These are phyloP conservation scores for Naganishia vaughanmartiniae DNA, from an alignment of 768 basidiomycete species.

Conservation along the genomic window DNA sequence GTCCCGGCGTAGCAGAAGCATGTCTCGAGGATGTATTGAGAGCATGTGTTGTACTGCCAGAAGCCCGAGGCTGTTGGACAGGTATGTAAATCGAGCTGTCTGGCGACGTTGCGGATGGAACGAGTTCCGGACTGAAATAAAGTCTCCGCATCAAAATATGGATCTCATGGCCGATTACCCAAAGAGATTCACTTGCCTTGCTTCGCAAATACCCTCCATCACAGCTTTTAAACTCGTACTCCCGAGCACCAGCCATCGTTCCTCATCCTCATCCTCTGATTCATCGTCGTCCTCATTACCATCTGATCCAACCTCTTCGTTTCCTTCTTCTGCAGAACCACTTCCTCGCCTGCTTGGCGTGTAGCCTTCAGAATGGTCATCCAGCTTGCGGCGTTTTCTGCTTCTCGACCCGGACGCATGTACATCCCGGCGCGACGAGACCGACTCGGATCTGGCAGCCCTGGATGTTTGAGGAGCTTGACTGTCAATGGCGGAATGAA, in stretches of 20 bases:
- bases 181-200: slow-evolving; percentile 14
- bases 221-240: slow-evolving; percentile 26
- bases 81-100: slow-evolving; percentile 22
- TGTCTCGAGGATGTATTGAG: background rate
- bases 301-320: slow-evolving; percentile 4
- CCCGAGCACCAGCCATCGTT: slow-evolving; percentile 33
- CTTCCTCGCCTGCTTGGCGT: slow-evolving; percentile 28
- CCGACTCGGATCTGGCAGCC: background rate
- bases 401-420: background rate
- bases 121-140: background rate
- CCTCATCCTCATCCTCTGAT: slow-evolving; percentile 43
- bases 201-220: slow-evolving; percentile 18
- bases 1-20: slow-evolving; percentile 5
- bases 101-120: slow-evolving; percentile 7
- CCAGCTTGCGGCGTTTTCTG: slow-evolving; percentile 14
- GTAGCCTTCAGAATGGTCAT: background rate
- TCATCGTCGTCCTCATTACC: slow-evolving; percentile 46
- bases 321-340: slow-evolving; percentile 48
- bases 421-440: background rate
- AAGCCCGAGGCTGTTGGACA: background rate
- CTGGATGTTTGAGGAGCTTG: background rate
- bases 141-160: background rate
- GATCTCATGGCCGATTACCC: background rate
- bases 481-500: slow-evolving; percentile 12
- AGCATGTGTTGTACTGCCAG: background rate